Conservation (phyloP, 140 eudicot genomes). For the Stevia rebaudiana region DNA sequence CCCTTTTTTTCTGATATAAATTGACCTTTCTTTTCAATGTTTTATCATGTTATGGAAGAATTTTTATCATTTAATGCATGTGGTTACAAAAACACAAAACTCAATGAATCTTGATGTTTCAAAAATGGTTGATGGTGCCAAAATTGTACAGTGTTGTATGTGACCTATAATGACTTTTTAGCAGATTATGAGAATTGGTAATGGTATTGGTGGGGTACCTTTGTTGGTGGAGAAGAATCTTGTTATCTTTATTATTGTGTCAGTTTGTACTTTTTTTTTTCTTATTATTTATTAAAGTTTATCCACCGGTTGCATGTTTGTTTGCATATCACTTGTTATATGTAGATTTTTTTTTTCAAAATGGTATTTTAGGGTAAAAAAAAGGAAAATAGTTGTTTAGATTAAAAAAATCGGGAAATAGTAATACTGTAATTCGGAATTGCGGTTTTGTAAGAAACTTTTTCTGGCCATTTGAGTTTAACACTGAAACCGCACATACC, state of each 20-base stretch:
- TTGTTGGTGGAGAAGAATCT: constrained; percentile 39
- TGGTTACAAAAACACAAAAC: constrained; percentile 26
- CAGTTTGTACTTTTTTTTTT: constrained; percentile 22
- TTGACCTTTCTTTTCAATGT: constrained; percentile 22
- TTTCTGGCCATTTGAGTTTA: no score
- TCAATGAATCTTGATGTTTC: constrained; percentile 23
- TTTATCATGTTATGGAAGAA: no score
- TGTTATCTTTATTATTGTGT: constrained; percentile 40
- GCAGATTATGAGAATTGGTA: constrained; percentile 27
- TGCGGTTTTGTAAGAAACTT: no score
- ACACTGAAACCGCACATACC: no score
- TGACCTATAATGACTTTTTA: constrained; percentile 28
- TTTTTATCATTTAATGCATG: constrained; percentile 11
- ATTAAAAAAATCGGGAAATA: no score
- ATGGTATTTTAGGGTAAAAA: no score
- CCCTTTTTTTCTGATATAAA: constrained; percentile 29
- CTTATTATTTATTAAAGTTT: constrained; percentile 17
- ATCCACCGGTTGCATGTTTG: constrained; percentile 22
- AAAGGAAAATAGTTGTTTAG: no score
- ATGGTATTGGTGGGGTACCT: constrained; percentile 30
- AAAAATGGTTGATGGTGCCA: no score
- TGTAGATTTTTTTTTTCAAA: neutral
- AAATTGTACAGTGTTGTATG: constrained; percentile 13
- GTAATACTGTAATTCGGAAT: no score
- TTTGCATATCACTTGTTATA: constrained; percentile 1